Percentiles rank a stretch among this genome's conserved stretches.
Evolutionary conservation across 345 rosid genomes (phyloP).

Genomic region (Acer saccharum): DNA sequence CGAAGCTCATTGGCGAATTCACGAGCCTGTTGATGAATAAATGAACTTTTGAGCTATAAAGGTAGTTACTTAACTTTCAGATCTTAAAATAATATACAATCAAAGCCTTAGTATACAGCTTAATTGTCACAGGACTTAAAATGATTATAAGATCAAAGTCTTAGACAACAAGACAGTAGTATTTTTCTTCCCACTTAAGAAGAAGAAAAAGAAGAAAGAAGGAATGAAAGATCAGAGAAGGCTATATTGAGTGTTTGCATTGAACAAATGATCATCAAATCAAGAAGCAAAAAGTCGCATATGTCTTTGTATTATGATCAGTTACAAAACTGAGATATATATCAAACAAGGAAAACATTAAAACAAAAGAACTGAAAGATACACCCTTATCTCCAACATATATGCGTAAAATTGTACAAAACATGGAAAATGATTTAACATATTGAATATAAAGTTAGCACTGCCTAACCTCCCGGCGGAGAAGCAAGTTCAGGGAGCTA

Average conservation of each 20-base stretch:
- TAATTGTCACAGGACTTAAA: neutral
- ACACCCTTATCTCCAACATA: neutral
- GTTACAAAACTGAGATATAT: conserved; percentile 4
- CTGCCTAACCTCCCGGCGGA: conserved; percentile 90
- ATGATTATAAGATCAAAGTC: neutral
- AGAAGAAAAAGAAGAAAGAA: conserved; percentile 2
- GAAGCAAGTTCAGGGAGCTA: conserved; percentile 93
- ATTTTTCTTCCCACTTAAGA: neutral
- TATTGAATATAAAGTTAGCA: conserved; percentile 16
- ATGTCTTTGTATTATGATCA: neutral
- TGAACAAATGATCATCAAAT: conserved; percentile 1
- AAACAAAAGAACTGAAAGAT: neutral
- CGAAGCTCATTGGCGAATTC: conserved; percentile 99
- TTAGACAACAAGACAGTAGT: neutral
- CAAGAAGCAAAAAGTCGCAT: neutral
- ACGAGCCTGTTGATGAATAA: conserved; percentile 74
- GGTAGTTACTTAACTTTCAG: neutral
- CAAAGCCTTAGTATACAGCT: neutral
- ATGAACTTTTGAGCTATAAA: conserved; percentile 6
- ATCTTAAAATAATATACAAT: neutral
- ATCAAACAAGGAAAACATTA: neutral
- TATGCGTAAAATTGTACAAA: neutral
- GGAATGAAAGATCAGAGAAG: neutral
- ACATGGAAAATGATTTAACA: conserved; percentile 5
- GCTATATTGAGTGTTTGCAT: neutral